Base-by-base conservation (phyloP, 345 rosid species). In the Lepidium africanum region DNA sequence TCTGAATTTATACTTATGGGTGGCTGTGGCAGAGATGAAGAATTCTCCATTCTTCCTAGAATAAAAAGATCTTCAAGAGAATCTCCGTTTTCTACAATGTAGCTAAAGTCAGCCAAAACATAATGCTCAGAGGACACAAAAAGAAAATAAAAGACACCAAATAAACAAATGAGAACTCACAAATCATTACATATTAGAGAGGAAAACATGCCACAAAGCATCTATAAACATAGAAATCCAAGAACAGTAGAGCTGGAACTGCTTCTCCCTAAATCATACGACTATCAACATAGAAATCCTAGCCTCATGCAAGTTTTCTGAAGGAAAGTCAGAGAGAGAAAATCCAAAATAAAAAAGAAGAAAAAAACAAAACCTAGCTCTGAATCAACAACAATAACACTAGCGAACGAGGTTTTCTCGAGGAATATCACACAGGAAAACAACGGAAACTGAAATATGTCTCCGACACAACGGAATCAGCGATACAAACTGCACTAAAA, bases 31-130 rank as follows among this genome's bases (percentile, higher is more conserved):
- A 58, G 41, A 55, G 81, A 65, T 49, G 77, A 66, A 42, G 81
- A 58, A 43, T 48, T 46, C 74, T 79, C 87, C 93, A 88, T 88
- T 65, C 76, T 65, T 69, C 30, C 56, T n/a, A 46, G 8, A 8
- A 63, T 30, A 6, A 36, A 64, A 49, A 6, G 59, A 65, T 33
- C 52, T 47, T 38, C 27, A 37, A 74, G 36, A 67, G n/a, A n/a
- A n/a, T n/a, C n/a, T n/a, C n/a, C n/a, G 60, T 16, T 38, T 25
- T 37, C 16, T 62, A 19, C 42, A 43, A 10, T 48, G 58, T 49
- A 2, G 43, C 45, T 25, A 30, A 65, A 19, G 52, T 35, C 47
- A 51, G 59, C 51, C 47, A 62, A 52, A 35, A 48, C 23, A 59
- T 10, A 59, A 65, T 9, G 21, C 21, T 38, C 35, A 46, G 39